Evolutionary conservation across 805 yeast species (phyloP), one percentile per base, ranked within the genome.

Genomic region (Spencermartinsiella europaea): DNA sequence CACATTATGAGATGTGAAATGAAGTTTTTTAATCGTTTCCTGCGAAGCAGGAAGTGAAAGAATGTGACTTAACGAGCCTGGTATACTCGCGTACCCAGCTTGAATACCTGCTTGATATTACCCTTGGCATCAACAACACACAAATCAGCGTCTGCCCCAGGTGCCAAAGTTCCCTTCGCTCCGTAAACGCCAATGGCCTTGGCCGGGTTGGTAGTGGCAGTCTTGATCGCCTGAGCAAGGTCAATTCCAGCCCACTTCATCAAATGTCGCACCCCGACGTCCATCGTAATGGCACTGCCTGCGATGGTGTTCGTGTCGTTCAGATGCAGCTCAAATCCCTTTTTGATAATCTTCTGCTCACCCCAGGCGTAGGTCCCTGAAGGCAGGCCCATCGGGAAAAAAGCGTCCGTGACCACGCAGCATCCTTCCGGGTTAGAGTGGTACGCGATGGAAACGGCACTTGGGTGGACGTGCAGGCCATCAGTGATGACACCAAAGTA

Each of bases 221-320:
- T 70, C 52, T 72, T 67, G n/a, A 78, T 66, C n/a, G 81, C 82
- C 56, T 73, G 68, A 7, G 76, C 73, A 47, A 78, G 64, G 3
- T 74, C 52, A 21, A 76, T 62, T 20, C 65, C 63, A 3, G 76
- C 66, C 83, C 83, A 78, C 38, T 62, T 50, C 58, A 71, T 66
- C 44, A 77, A 65, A 60, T 78, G 77, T 49, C 75, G 65, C 27
- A 77, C 61, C 56, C 80, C 74, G 44, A 69, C 69, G 21, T 76
- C 72, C 43, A 77, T 68, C 25, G 75, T 71, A 5, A 81, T 75
- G n/a, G 80, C 81, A 16, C 79, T 73, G 21, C 83, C 83, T 7
- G 83, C 83, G 61, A 78, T 73, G 5, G 81, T 79, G 44, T 71
- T 68, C 7, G 81, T 76, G 27, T 78, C 80, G 57, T 76, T 67